Percentiles rank a stretch among this genome's conserved stretches.
Conservation (phyloP, 73 alveolate genomes). For the Halteria grandinella region DNA sequence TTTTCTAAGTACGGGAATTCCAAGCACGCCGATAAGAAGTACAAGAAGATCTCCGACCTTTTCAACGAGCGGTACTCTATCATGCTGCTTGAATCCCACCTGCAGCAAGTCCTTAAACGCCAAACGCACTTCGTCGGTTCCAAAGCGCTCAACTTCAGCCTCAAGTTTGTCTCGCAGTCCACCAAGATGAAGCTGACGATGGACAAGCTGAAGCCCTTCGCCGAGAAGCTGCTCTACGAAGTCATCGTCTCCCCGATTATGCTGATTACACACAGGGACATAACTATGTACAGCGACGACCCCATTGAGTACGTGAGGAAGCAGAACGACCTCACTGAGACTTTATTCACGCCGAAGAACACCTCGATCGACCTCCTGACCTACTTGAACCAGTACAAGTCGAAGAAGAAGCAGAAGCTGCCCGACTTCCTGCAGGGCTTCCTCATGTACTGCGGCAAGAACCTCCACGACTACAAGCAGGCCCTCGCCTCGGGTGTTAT, state of each 20-base stretch:
- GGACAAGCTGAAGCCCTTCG: slow-evolving; percentile 59
- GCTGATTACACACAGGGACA: slow-evolving; percentile 70
- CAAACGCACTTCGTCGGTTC: slow-evolving; percentile 61
- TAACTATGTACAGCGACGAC: slow-evolving; percentile 67
- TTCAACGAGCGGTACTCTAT: slow-evolving; percentile 45
- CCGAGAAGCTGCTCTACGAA: slow-evolving; percentile 70
- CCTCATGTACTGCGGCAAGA: slow-evolving; percentile 43
- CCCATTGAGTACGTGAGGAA: slow-evolving; percentile 81
- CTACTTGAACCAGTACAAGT: slow-evolving; percentile 16
- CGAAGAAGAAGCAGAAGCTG: slow-evolving; percentile 13
- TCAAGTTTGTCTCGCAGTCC: slow-evolving; percentile 58
- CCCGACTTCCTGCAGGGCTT: slow-evolving; percentile 63
- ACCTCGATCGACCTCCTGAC: slow-evolving; percentile 61
- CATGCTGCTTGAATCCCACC: slow-evolving; percentile 55
- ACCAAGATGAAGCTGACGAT: slow-evolving; percentile 32
- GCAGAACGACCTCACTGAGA: slow-evolving; percentile 69
- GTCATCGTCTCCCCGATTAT: slow-evolving; percentile 68
- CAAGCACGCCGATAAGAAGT: slow-evolving; percentile 56
- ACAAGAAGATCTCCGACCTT: slow-evolving; percentile 49
- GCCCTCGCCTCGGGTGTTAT: slow-evolving; percentile 42
- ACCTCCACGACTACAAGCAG: slow-evolving; percentile 33
- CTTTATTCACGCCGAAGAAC: slow-evolving; percentile 52
- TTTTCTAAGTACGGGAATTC: slow-evolving; percentile 66
- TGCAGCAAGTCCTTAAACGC: slow-evolving; percentile 58
- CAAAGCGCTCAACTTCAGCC: slow-evolving; percentile 64